Evolutionary conservation across 2,329 filamentous ascomycete genomes (phyloP).

Genomic region (Myotisia sp.): DNA sequence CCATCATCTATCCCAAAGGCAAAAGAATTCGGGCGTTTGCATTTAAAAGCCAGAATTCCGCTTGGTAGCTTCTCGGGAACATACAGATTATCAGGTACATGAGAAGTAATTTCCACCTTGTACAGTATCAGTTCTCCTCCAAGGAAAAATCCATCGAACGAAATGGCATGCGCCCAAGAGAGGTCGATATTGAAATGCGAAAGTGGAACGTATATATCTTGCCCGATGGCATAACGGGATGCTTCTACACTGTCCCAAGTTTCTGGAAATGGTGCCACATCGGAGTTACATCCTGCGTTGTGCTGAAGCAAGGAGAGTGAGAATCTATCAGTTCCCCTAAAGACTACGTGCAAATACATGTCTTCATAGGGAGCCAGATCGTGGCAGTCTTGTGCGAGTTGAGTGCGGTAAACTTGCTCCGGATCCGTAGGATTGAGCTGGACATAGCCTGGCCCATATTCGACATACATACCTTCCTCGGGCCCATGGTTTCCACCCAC

Average conservation of each 20-base stretch:
- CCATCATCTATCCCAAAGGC: conserved; percentile 62
- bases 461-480: conserved; percentile 44
- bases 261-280: conserved; percentile 46
- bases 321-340: conserved; percentile 48
- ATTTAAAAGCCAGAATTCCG: conserved; percentile 47
- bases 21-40: conserved; percentile 54
- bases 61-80: conserved; percentile 48
- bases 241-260: conserved; percentile 56
- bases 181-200: conserved; percentile 51
- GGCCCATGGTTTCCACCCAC: conserved; percentile 52
- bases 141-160: conserved; percentile 51
- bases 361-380: conserved; percentile 42
- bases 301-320: conserved; percentile 52
- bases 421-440: conserved; percentile 45
- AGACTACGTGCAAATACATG: conserved; percentile 51
- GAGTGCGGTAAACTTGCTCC: conserved; percentile 48
- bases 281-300: conserved; percentile 45
- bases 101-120: conserved; percentile 46
- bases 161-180: conserved; percentile 42
- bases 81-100: conserved; percentile 37
- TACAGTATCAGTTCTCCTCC: conserved; percentile 37
- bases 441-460: conserved; percentile 39
- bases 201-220: conserved; percentile 52
- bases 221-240: conserved; percentile 40
- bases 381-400: conserved; percentile 41